Percentiles rank a stretch among this genome's conserved stretches.
These are phyloP conservation scores for Bertia moriformis DNA, from an alignment of 2,329 filamentous ascomycete species.

Conservation along the genomic window DNA sequence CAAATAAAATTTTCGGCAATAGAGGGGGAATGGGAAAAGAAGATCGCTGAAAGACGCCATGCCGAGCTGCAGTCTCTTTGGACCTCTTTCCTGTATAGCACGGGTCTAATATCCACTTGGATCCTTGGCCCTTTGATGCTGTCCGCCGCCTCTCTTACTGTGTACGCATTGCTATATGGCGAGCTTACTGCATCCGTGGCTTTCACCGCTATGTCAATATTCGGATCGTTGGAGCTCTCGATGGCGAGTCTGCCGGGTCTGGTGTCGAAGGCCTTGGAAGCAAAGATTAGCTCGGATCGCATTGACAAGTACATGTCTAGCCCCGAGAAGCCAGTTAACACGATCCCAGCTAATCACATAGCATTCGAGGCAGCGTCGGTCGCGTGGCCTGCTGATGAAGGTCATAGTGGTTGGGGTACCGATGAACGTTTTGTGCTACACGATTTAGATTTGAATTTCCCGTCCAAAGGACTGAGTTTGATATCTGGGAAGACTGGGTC, in stretches of 20 bases:
- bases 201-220: neutral
- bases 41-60: constrained; percentile 16
- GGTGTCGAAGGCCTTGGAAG: neutral
- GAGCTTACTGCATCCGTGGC: neutral
- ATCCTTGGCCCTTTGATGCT: neutral
- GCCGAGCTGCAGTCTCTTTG: constrained; percentile 18
- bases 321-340: neutral
- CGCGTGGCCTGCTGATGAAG: neutral
- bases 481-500: neutral
- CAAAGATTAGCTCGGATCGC: neutral
- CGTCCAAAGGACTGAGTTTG: neutral
- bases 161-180: neutral
- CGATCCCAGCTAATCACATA: neutral
- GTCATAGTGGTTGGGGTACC: neutral
- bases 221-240: neutral
- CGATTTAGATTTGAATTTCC: neutral
- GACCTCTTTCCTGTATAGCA: constrained; percentile 14
- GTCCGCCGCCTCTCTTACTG: neutral
- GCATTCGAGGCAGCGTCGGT: neutral
- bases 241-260: neutral
- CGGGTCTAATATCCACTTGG: constrained; percentile 9
- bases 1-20: constrained; percentile 21
- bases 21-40: constrained; percentile 17
- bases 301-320: neutral
- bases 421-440: neutral